Evolutionary conservation across 2,329 filamentous ascomycete genomes (phyloP).

Genomic region (Neopestalotiopsis sp.): DNA sequence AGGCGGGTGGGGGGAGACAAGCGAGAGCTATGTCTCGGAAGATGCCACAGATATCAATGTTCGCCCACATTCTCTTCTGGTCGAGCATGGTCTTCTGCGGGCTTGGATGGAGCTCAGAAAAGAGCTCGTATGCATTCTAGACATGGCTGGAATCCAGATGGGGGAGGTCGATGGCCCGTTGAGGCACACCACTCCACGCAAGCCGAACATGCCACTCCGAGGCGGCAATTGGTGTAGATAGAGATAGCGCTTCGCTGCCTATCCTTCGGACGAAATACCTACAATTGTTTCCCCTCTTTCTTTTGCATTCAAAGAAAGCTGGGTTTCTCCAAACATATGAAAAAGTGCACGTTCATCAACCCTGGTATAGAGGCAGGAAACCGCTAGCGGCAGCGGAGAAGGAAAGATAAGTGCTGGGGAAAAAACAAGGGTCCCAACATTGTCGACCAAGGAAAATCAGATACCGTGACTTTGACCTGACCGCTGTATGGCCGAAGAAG

Average conservation of each 20-base stretch:
- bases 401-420: background rate
- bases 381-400: background rate
- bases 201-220: background rate
- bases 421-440: background rate
- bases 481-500: constrained; percentile 5
- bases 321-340: background rate
- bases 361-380: background rate
- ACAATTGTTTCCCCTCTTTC: background rate
- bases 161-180: background rate
- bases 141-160: background rate
- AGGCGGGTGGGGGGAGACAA: constrained; percentile 2
- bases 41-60: background rate
- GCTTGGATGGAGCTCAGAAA: background rate
- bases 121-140: background rate
- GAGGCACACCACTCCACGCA: constrained; percentile 1
- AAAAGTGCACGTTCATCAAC: background rate
- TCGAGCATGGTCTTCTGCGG: background rate
- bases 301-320: background rate
- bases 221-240: background rate
- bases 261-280: background rate
- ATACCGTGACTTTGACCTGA: background rate
- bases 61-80: background rate
- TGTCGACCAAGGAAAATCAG: background rate
- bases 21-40: constrained; percentile 3
- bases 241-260: background rate